phyloP scores from a whole-genome alignment of 768 basidiomycete species.

The Mycena epipterygia region DNA sequence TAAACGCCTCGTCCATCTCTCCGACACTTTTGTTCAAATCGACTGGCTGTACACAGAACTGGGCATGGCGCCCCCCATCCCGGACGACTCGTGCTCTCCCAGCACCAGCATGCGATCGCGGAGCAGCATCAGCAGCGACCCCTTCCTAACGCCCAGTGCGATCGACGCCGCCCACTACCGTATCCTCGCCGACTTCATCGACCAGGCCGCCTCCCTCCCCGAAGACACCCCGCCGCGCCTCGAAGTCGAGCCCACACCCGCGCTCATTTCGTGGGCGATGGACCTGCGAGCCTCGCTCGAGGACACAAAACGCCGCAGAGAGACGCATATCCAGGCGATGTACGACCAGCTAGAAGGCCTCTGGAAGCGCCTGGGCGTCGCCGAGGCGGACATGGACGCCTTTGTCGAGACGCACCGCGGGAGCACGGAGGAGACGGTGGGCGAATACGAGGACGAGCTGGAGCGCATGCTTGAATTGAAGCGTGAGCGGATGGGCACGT shows the following conservation, averaged over 20 bases:
- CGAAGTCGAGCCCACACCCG: constrained; percentile 85
- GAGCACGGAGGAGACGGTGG: constrained; percentile 80
- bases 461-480: constrained; percentile 92
- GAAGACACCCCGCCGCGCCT: constrained; percentile 63
- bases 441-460: constrained; percentile 90
- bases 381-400: constrained; percentile 86
- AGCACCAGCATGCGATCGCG: constrained; percentile 30
- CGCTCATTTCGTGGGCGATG: constrained; percentile 81
- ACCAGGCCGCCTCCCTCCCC: constrained; percentile 42
- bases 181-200: constrained; percentile 71
- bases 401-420: constrained; percentile 92
- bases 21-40: constrained; percentile 77
- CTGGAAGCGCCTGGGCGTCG: constrained; percentile 89
- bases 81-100: constrained; percentile 36
- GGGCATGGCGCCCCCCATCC: constrained; percentile 69
- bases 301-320: constrained; percentile 80
- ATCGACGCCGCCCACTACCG: constrained; percentile 65
- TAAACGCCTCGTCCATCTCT: constrained; percentile 76
- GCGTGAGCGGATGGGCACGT: constrained; percentile 87
- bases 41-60: constrained; percentile 89
- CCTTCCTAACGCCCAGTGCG: constrained; percentile 35
- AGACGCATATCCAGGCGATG: constrained; percentile 90
- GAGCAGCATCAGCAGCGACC: constrained; percentile 30
- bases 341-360: constrained; percentile 94
- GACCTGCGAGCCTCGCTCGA: constrained; percentile 70